Base-by-base conservation (phyloP, 1,284 basidiomycete species). In the Gomphus bonarii region DNA sequence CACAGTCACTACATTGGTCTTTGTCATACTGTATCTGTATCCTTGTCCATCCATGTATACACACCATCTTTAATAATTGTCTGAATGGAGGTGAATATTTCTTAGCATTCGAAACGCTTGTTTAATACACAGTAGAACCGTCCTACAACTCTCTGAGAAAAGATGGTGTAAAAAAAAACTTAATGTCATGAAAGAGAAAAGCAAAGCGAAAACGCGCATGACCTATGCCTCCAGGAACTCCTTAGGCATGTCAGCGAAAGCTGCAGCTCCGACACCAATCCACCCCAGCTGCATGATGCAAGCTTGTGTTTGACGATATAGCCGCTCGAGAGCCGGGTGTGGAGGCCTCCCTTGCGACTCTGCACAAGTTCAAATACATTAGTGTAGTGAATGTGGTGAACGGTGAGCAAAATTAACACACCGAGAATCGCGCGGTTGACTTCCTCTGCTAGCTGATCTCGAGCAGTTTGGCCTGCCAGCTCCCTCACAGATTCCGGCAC, bases 371-470 rank as follows among this genome's bases (percentile, higher is more conserved):
- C 25, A 56, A 30, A 48, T 50, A n/a, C 38, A 51, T n/a, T 14
- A 40, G 7, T 3, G 52, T 51, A 49, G n/a, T 60, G 16, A 65
- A 57, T 30, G 55, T 25, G 43, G 50, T 43, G 51, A 30, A 30
- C 22, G 59, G 38, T 25, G 18, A 11, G 14, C 8, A 60, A 33
- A 58, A 49, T 55, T 50, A 48, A 71, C 86, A 60, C 63, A 91
- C 88, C 85, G 54, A 92, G 71, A 59, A 92, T 90, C 22, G 83
- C 87, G 67, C 82, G 77, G 62, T 92, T 92, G 43, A 91, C 70
- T 69, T 90, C 87, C 58, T 80, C 82, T 22, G 88, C 88, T 50
- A 92, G 73, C 25, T 72, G 69, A 47, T 78, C 74, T 59, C 86
- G 75, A 40, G 87, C 81, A 47, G 78, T 78, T 61, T 81, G 78